Conservation (phyloP, 2,329 filamentous ascomycete species). For the Beauveria brongniartii region DNA sequence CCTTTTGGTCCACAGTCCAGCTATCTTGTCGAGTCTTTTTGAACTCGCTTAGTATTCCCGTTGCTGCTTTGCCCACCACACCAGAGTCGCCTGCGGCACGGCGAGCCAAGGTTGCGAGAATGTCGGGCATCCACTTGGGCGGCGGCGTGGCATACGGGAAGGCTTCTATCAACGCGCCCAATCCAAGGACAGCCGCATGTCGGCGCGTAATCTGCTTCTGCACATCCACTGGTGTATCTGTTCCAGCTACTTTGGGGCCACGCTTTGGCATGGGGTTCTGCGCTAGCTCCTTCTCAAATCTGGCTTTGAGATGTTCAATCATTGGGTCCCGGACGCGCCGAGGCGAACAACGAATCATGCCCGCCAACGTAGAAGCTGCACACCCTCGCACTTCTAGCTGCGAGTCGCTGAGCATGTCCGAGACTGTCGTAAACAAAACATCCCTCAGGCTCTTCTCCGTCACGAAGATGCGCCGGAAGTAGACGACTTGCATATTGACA, state of each 20-base stretch:
- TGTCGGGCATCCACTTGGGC: conserved; percentile 87
- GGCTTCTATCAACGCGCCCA: conserved; percentile 86
- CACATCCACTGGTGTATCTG: conserved; percentile 60
- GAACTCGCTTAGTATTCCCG: conserved; percentile 89
- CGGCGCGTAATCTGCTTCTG: conserved; percentile 73
- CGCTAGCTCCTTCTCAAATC: conserved; percentile 70
- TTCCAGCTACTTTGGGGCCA: conserved; percentile 50
- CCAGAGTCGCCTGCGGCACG: conserved; percentile 83
- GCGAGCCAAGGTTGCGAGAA: conserved; percentile 75
- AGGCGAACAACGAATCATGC: conserved; percentile 96
- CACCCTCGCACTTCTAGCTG: conserved; percentile 93
- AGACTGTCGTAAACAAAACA: conserved; percentile 82
- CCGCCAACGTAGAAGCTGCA: conserved; percentile 85
- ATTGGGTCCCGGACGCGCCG: conserved; percentile 68
- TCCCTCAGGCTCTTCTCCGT: conserved; percentile 67
- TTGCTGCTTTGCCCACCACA: conserved; percentile 91
- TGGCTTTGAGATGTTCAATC: conserved; percentile 64
- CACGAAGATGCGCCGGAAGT: conserved; percentile 92
- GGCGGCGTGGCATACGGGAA: conserved; percentile 95
- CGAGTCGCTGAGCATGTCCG: conserved; percentile 83
- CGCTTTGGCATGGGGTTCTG: conserved; percentile 82
- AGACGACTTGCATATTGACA: conserved; percentile 98
- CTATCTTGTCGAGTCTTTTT: conserved; percentile 99
- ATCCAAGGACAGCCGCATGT: conserved; percentile 84
- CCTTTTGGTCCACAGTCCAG: conserved; percentile 97